Evolutionary conservation across 805 yeast genomes (phyloP), one percentile per base, ranked within the genome.

Genomic region (Lachancea dasiensis): DNA sequence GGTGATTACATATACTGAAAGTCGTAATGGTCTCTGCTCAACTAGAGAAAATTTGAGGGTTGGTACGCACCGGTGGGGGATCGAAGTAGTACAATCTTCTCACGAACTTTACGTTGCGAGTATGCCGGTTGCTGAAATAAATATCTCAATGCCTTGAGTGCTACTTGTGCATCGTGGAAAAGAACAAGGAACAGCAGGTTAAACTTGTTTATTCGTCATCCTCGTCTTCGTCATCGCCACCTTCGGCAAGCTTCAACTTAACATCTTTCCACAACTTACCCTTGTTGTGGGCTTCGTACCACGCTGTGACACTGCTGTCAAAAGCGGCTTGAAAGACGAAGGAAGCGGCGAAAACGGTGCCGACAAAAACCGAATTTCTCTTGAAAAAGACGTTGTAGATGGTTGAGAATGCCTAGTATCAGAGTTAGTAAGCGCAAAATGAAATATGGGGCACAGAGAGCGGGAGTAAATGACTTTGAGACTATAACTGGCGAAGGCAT

Each of bases 311-410:
- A 46, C 72, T 79, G 45, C 65, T 61, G 60, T 84, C 92, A 50
- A 82, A 82, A 56, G 72, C 70, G 36, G 79, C 80, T 69, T 86
- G 90, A 75, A 87, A 86, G 46, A 79, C 77, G 59, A 89, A 89
- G 33, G 97, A 87, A 54, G 84, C 78, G 35, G 78, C 81, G 52
- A 89, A 81, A 45, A 89, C 71, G 46, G 92, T 70, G 49, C 86
- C 85, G 46, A 89, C 95, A 66, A 74, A 86, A 46, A 82, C 71
- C 33, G 97, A 76, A 78, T 90, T 89, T 75, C 96, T 85, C 76
- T 86, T 86, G 75, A 85, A 80, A 40, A 82, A 53, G 25, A 71
- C 64, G 74, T 78, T 80, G 75, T 75, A 78, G 45, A 79, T 55
- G 31, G 75, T 61, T 30, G 81, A 58, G 50, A 63, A 52, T 42